Evolutionary conservation across 345 rosid species (phyloP).

Genomic region (Dipteronia dyeriana): DNA sequence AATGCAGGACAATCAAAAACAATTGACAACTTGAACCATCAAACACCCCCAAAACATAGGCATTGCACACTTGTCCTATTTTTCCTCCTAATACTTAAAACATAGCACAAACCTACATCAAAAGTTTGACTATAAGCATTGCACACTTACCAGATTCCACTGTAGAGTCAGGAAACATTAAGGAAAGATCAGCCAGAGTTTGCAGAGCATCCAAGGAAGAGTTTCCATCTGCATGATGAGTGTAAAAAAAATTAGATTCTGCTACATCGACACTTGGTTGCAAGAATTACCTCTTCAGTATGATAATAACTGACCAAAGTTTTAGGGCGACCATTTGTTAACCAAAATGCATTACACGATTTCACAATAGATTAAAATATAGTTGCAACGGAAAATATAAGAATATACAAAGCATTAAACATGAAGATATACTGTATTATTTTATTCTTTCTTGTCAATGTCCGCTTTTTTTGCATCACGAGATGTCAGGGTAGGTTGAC

Average conservation of each 20-base stretch:
- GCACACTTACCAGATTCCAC: slow-evolving; percentile 69
- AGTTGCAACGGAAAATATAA: neutral
- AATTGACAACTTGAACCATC: neutral
- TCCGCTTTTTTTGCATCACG: neutral
- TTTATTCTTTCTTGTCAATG: slow-evolving; percentile 20
- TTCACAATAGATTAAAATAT: neutral
- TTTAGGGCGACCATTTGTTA: neutral
- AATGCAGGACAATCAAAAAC: neutral
- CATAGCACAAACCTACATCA: neutral
- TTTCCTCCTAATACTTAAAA: neutral
- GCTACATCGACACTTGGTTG: neutral
- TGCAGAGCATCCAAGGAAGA: slow-evolving; percentile 70
- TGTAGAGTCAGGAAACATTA: slow-evolving; percentile 49
- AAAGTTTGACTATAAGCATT: slow-evolving; percentile 16
- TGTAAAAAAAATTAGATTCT: neutral
- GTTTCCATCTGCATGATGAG: slow-evolving; percentile 61
- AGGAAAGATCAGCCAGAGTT: slow-evolving; percentile 77
- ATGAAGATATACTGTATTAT: slow-evolving; percentile 1
- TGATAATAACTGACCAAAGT: neutral
- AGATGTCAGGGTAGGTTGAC: neutral
- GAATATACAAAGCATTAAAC: slow-evolving; percentile 27
- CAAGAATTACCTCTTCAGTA: neutral
- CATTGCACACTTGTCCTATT: neutral
- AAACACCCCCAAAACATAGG: neutral
- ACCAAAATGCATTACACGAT: neutral